phyloP scores from a whole-genome alignment of 2,329 filamentous ascomycete species.

The Cladophialophora bantiana region DNA sequence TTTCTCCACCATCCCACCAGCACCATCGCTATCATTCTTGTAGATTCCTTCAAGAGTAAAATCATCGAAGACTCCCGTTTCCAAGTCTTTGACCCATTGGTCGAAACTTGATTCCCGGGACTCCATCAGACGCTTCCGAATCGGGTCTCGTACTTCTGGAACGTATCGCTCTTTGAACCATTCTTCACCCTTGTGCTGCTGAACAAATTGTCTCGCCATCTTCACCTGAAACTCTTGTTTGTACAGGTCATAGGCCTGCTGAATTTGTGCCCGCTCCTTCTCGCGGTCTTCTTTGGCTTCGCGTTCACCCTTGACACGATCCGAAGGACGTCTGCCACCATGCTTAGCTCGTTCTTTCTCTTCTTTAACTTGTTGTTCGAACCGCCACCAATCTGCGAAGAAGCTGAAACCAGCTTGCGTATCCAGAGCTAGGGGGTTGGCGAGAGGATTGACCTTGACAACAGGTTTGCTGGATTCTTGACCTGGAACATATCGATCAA shows the following conservation, averaged over 20 bases:
- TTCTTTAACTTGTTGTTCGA: conserved; percentile 68
- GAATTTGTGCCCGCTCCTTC: conserved; percentile 68
- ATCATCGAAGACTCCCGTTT: conserved; percentile 86
- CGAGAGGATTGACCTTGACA: conserved; percentile 63
- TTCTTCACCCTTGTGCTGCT: conserved; percentile 91
- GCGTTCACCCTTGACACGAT: conserved; percentile 66
- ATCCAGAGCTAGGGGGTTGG: conserved; percentile 68
- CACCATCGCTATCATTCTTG: conserved; percentile 88
- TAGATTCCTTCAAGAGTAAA: conserved; percentile 94
- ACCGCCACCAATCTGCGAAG: conserved; percentile 73
- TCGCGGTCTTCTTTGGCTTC: conserved; percentile 69
- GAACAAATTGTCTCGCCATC: conserved; percentile 89
- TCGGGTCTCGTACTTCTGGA: conserved; percentile 76
- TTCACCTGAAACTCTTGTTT: conserved; percentile 70
- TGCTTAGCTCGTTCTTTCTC: conserved; percentile 68
- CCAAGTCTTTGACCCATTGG: conserved; percentile 89
- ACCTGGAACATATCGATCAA: conserved; percentile 71
- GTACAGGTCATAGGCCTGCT: conserved; percentile 69
- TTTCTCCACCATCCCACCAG: conserved; percentile 84
- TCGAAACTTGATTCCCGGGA: conserved; percentile 79
- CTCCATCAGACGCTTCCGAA: conserved; percentile 77
- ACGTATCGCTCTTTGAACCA: conserved; percentile 98
- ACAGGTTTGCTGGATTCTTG: conserved; percentile 63
- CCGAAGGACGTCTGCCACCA: conserved; percentile 62
- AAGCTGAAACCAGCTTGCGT: conserved; percentile 72